Evolutionary conservation across 2,329 filamentous ascomycete genomes (phyloP), one percentile per base, ranked within the genome.

Genomic region (Pseudogymnoascus sp.): DNA sequence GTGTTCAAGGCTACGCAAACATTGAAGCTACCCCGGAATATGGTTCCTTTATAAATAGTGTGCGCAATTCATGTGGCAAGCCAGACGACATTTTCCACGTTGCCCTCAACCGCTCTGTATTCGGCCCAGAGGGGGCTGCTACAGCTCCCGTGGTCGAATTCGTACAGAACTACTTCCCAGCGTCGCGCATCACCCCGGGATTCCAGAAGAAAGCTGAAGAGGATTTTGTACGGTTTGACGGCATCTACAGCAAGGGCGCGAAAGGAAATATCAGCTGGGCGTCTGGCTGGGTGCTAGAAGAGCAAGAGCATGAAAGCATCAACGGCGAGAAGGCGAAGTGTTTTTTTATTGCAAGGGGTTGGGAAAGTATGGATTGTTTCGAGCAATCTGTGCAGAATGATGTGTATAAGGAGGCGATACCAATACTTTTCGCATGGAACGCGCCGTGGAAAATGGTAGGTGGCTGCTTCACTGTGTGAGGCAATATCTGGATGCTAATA

Each of bases 161-260:
- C 31, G 65, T 65, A 31, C 65, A 66, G n/a, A 59, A 10, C 26
- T 67, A 56, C 43, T 67, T 66, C 60, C 65, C 65, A 63, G 65
- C 61, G 11, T 66, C 65, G 19, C 62, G 56, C 8, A 60, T 63
- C 50, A 67, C 65, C 4, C 53, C 59, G 19, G 65, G 63, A 6
- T 67, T 66, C 43, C 59, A 63, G 60, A 65, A 66, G 60, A 31
- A 50, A 61, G 38, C 66, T 19, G 65, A 66, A 60, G 60, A 53
- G n/a, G 65, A 67, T 60, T 67, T 67, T 59, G 19, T 53, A 24
- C 64, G 53, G 38, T 67, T 67, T 56, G 63, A 67, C 40, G 61
- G 46, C 50, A 66, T 67, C 14, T 63, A 46, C 33, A 62, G 31
- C 1, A 64, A 59, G 40, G 65, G 61, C n/a, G 53, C 31, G 22